These are phyloP conservation scores for Hypoxylon sp. DNA, from an alignment of 2,329 filamentous ascomycete genomes.

Conservation along the genomic window DNA sequence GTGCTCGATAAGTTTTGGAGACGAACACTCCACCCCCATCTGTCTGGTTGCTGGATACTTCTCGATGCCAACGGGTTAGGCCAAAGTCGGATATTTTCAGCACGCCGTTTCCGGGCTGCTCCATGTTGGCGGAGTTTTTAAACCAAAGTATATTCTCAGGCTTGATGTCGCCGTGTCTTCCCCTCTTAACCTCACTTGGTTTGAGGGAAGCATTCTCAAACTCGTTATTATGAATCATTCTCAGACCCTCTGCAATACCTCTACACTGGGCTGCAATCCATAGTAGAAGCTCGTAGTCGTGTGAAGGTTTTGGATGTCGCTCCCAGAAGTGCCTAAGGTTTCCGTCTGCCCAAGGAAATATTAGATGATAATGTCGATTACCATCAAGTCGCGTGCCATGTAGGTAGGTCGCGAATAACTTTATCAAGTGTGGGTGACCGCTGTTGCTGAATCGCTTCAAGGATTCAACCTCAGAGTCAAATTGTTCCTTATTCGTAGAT, in stretches of 20 bases:
- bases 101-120: neutral
- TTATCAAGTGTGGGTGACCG: slow-evolving; percentile 21
- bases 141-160: slow-evolving; percentile 32
- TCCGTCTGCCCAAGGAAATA: slow-evolving; percentile 30
- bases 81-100: slow-evolving; percentile 30
- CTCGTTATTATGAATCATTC: slow-evolving; percentile 20
- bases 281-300: neutral
- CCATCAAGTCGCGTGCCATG: neutral
- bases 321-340: slow-evolving; percentile 22
- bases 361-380: slow-evolving; percentile 15
- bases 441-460: slow-evolving; percentile 24
- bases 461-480: slow-evolving; percentile 24
- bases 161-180: slow-evolving; percentile 28
- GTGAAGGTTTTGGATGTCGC: neutral
- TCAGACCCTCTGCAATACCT: slow-evolving; percentile 21
- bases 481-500: slow-evolving; percentile 9
- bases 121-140: neutral
- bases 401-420: slow-evolving; percentile 16
- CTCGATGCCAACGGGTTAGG: slow-evolving; percentile 19
- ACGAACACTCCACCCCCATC: neutral
- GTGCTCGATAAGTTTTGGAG: slow-evolving; percentile 21
- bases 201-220: neutral
- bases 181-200: slow-evolving; percentile 3
- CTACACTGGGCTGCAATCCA: slow-evolving; percentile 25
- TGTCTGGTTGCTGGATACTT: slow-evolving; percentile 1